phyloP scores from a whole-genome alignment of 441 rosid genomes.

The Corymbia calophylla region DNA sequence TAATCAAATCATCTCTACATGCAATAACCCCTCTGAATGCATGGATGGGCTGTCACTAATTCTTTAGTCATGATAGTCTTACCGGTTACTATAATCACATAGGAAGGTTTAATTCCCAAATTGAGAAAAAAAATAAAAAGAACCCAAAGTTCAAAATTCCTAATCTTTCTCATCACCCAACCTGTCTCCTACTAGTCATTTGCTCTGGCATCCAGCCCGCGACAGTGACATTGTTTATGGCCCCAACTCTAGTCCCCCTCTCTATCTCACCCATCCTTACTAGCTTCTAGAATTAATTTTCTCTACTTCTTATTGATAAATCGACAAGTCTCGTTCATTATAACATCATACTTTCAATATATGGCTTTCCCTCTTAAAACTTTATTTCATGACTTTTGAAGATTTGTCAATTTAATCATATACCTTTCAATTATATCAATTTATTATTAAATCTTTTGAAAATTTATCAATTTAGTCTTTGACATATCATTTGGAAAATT shows the following conservation, averaged over 20 bases:
- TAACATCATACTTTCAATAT: no score
- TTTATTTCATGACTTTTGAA: no score
- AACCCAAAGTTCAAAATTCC: background rate
- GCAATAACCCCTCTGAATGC: background rate
- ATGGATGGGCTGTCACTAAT: background rate
- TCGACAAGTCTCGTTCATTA: background rate
- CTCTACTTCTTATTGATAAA: background rate
- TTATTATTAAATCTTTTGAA: no score
- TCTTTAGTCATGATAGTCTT: background rate
- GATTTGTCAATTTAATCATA: no score
- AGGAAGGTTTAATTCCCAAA: background rate
- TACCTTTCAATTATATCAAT: no score
- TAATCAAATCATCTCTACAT: background rate
- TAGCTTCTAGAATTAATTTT: no score
- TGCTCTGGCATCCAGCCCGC: background rate
- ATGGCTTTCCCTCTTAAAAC: no score
- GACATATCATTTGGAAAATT: no score
- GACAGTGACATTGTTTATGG: rapidly evolving
- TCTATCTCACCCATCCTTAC: background rate
- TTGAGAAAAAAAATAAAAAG: background rate
- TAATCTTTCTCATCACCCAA: background rate
- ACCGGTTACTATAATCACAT: background rate
- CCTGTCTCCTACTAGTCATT: background rate
- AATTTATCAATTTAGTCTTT: no score
- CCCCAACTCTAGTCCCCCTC: background rate